Percentiles rank a stretch among this genome's conserved stretches.
phyloP scores from a whole-genome alignment of 2,329 filamentous ascomycete species.

The Alternaria gaisen region DNA sequence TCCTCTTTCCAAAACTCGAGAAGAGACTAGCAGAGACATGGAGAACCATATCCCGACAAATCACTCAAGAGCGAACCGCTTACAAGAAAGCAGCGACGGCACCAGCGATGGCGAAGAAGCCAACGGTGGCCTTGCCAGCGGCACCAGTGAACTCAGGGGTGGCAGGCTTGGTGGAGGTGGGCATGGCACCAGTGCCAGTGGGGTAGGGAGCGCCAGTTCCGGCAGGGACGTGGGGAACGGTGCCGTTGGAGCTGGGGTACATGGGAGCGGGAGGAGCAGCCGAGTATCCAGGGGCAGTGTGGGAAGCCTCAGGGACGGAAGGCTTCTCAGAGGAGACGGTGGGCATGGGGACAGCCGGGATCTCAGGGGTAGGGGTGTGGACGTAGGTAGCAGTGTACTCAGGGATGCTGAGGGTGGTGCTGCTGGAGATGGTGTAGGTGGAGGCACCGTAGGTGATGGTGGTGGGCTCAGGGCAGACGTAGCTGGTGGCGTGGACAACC shows the following conservation, averaged over 20 bases:
- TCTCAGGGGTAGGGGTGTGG: slow-evolving; percentile 23
- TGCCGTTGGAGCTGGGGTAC: slow-evolving; percentile 18
- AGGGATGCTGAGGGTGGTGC: slow-evolving; percentile 43
- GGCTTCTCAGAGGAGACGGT: neutral
- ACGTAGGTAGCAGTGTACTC: slow-evolving; percentile 32
- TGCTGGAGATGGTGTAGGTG: slow-evolving; percentile 47
- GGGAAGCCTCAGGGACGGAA: neutral
- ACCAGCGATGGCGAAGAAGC: slow-evolving; percentile 63
- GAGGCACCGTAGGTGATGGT: slow-evolving; percentile 39
- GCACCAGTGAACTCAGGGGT: slow-evolving; percentile 59
- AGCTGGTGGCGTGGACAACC: slow-evolving; percentile 33
- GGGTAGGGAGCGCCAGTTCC: slow-evolving; percentile 26
- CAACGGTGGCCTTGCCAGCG: slow-evolving; percentile 61
- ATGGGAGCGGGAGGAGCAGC: slow-evolving; percentile 26
- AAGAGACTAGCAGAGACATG: slow-evolving; percentile 15
- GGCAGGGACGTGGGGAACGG: slow-evolving; percentile 28
- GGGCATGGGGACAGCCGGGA: slow-evolving; percentile 1
- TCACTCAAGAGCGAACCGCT: slow-evolving; percentile 33
- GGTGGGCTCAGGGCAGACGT: slow-evolving; percentile 36
- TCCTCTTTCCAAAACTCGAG: slow-evolving; percentile 22
- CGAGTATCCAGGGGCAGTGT: slow-evolving; percentile 12
- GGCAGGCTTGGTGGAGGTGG: slow-evolving; percentile 41
- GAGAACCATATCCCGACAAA: slow-evolving; percentile 11
- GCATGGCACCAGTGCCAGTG: slow-evolving; percentile 34
- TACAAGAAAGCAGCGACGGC: slow-evolving; percentile 55